A percentile compares a stretch with the other conserved stretches of the same genome.
Evolutionary conservation across 2,329 filamentous ascomycete species (phyloP).

Genomic region (Ceratocystis variospora): DNA sequence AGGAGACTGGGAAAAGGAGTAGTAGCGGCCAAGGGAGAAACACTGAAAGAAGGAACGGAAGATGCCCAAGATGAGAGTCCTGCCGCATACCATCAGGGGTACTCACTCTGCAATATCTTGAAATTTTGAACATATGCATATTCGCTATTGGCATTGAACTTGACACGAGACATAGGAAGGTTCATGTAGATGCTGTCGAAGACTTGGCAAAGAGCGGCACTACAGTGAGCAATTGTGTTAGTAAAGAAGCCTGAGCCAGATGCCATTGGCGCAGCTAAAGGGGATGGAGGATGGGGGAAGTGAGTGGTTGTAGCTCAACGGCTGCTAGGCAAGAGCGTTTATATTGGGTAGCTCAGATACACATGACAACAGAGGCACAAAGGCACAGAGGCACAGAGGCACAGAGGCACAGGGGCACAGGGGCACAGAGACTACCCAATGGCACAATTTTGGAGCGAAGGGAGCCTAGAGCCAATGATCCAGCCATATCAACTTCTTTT

Average conservation of each 20-base stretch:
- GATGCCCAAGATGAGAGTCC: not conserved
- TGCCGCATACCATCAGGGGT: not conserved
- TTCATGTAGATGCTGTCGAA: conserved; percentile 98
- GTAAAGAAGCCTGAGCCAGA: not conserved
- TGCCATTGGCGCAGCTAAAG: not conserved
- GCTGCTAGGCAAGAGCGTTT: not conserved
- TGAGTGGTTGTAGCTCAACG: not conserved
- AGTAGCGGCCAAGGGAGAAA: not conserved
- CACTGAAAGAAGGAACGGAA: not conserved
- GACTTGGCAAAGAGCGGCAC: conserved; percentile 89
- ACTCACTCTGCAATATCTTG: conserved; percentile 88
- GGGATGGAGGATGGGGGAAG: not conserved
- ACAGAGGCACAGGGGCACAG: not conserved
- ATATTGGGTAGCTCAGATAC: not conserved
- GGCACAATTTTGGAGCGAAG: not conserved
- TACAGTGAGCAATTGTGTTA: conserved; percentile 29
- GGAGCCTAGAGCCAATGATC: not conserved
- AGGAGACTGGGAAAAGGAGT: not conserved
- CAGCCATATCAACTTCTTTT: not conserved
- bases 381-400: not conserved
- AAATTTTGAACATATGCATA: conserved; percentile 98
- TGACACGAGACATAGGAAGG: conserved; percentile 87
- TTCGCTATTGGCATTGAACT: conserved; percentile 96
- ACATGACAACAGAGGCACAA: not conserved
- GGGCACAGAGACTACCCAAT: not conserved